Conservation (phyloP, 345 rosid genomes). For the Litchi chinensis region DNA sequence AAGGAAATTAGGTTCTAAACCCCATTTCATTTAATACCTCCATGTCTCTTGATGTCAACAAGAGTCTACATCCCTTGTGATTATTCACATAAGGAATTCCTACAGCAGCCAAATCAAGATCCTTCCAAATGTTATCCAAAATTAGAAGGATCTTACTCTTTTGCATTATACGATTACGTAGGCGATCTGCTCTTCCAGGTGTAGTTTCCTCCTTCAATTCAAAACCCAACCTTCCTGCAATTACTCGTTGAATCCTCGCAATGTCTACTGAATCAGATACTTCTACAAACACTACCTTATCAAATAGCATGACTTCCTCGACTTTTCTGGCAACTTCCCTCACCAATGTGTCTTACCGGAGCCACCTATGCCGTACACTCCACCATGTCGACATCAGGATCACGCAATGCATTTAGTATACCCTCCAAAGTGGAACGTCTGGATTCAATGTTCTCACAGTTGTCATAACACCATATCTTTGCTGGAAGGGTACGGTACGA, state of each 20-base stretch:
- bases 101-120: neutral
- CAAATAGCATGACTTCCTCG: neutral
- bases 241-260: neutral
- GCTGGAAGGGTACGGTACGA: neutral
- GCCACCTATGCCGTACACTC: constrained; percentile 5
- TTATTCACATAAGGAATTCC: constrained; percentile 12
- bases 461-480: neutral
- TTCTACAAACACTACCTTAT: neutral
- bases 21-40: neutral
- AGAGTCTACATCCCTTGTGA: neutral
- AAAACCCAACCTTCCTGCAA: neutral
- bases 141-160: constrained; percentile 25
- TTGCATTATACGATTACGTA: neutral
- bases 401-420: neutral
- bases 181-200: neutral
- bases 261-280: neutral
- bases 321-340: neutral
- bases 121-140: constrained; percentile 13
- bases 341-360: neutral
- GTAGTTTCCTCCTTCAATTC: neutral
- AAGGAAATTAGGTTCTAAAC: neutral
- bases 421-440: neutral
- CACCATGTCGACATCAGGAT: neutral
- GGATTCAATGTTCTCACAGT: neutral
- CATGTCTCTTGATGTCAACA: neutral